Percentiles rank a stretch among this genome's conserved stretches.
phyloP scores from a whole-genome alignment of 1,284 basidiomycete species.

The Tilletia setariae region DNA sequence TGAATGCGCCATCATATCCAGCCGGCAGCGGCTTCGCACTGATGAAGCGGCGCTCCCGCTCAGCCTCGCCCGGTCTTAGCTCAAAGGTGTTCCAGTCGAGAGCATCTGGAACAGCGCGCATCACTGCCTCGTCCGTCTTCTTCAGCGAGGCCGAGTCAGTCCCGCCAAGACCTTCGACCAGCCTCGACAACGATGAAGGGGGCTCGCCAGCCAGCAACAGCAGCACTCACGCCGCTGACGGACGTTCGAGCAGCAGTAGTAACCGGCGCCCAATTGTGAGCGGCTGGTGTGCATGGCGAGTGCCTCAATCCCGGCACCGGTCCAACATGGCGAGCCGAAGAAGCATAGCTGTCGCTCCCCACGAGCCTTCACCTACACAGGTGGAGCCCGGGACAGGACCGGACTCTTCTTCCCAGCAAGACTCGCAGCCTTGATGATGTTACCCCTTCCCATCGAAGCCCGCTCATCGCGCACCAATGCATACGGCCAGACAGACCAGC shows the following conservation, averaged over 20 bases:
- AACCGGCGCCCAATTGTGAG: background rate
- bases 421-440: no score
- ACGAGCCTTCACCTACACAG: no score
- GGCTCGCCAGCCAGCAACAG: background rate
- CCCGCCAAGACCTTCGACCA: background rate
- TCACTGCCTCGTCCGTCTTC: background rate
- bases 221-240: background rate
- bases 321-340: background rate
- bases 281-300: constrained; percentile 13
- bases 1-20: no score
- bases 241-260: no score
- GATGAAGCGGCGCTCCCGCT: no score
- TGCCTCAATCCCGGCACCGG: background rate
- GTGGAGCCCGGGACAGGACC: no score
- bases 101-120: background rate
- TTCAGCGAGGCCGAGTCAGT: background rate
- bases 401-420: no score
- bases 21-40: no score
- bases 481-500: no score
- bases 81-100: background rate
- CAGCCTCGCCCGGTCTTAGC: background rate
- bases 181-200: background rate
- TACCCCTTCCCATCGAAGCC: no score
- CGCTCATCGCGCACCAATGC: no score
- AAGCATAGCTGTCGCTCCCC: no score